Percentiles rank a stretch among this genome's conserved stretches.
phyloP scores from a whole-genome alignment of 768 basidiomycete species.

The Tylopilus subfusipes region DNA sequence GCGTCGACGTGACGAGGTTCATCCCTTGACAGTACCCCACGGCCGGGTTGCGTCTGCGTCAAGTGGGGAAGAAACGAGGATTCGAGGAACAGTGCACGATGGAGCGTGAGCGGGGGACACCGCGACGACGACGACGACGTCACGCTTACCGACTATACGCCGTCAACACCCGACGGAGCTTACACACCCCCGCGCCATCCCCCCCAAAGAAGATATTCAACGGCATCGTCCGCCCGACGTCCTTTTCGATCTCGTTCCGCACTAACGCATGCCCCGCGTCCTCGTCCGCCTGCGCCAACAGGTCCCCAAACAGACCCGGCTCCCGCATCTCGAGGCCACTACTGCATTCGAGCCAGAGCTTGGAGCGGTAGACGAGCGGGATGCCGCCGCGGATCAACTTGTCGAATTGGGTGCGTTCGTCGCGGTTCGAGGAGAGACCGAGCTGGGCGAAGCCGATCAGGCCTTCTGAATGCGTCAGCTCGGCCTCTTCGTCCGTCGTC shows the following conservation, averaged over 20 bases:
- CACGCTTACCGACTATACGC: slow-evolving; percentile 83
- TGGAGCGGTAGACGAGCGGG: slow-evolving; percentile 81
- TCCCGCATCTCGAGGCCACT: slow-evolving; percentile 90
- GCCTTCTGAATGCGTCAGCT: slow-evolving; percentile 77
- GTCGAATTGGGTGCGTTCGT: slow-evolving; percentile 78
- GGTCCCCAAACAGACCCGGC: slow-evolving; percentile 84
- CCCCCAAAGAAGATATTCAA: slow-evolving; percentile 96
- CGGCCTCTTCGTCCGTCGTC: slow-evolving; percentile 62
- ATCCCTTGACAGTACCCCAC: slow-evolving; percentile 96
- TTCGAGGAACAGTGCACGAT: too few relatives aligned
- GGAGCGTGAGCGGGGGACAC: neutral
- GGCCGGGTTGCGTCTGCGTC: slow-evolving; percentile 73
- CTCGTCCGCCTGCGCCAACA: slow-evolving; percentile 54
- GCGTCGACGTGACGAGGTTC: slow-evolving; percentile 93
- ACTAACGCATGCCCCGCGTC: slow-evolving; percentile 47
- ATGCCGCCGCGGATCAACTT: slow-evolving; percentile 81
- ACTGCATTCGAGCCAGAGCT: slow-evolving; percentile 92
- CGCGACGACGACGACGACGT: neutral
- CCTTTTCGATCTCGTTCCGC: slow-evolving; percentile 89
- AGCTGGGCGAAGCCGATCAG: slow-evolving; percentile 90
- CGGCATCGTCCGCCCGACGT: slow-evolving; percentile 89
- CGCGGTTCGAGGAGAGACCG: slow-evolving; percentile 62
- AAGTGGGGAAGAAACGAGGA: too few relatives aligned
- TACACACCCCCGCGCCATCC: slow-evolving; percentile 90
- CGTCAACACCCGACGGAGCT: slow-evolving; percentile 82